Evolutionary conservation across 257 asterid species (phyloP).

Genomic region (Marsdenia floribunda): DNA sequence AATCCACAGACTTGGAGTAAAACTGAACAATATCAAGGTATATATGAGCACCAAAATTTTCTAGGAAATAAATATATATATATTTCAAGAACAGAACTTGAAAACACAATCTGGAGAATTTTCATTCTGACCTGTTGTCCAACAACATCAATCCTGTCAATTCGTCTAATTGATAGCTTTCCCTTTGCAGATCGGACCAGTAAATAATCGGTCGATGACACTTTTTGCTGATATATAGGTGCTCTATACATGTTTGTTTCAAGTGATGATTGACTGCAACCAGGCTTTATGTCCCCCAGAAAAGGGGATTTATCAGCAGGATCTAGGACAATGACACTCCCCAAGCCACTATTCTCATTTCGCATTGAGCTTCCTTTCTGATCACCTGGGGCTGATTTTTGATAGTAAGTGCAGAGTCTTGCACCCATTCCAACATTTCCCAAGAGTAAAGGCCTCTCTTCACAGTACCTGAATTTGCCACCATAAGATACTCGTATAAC

Average conservation of each 20-base stretch:
- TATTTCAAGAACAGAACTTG: neutral
- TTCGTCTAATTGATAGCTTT: slow-evolving; percentile 94
- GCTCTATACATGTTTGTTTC: slow-evolving; percentile 98
- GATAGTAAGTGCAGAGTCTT: slow-evolving; percentile 90
- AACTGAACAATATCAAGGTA: neutral
- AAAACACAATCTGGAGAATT: slow-evolving; percentile 6
- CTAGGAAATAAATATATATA: neutral
- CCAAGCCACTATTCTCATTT: slow-evolving; percentile 72
- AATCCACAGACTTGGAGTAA: neutral
- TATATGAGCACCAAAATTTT: neutral
- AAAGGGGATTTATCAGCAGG: slow-evolving; percentile 99
- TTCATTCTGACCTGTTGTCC: slow-evolving; percentile 81
- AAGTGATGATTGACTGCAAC: slow-evolving; percentile 78
- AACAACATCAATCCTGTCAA: slow-evolving; percentile 92
- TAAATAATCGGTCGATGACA: slow-evolving; percentile 79
- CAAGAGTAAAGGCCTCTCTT: slow-evolving; percentile 94
- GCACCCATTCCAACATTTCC: slow-evolving; percentile 99
- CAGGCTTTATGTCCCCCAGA: slow-evolving; percentile 94
- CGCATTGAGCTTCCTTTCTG: slow-evolving; percentile 65
- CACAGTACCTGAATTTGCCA: slow-evolving; percentile 69
- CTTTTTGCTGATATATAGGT: slow-evolving; percentile 89
- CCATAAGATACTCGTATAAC: neutral
- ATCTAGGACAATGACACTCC: slow-evolving; percentile 73
- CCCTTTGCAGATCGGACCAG: slow-evolving; percentile 98
- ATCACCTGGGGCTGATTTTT: slow-evolving; percentile 71